These are phyloP conservation scores for Malassezia restricta DNA, from an alignment of 1,284 basidiomycete species.

Conservation along the genomic window DNA sequence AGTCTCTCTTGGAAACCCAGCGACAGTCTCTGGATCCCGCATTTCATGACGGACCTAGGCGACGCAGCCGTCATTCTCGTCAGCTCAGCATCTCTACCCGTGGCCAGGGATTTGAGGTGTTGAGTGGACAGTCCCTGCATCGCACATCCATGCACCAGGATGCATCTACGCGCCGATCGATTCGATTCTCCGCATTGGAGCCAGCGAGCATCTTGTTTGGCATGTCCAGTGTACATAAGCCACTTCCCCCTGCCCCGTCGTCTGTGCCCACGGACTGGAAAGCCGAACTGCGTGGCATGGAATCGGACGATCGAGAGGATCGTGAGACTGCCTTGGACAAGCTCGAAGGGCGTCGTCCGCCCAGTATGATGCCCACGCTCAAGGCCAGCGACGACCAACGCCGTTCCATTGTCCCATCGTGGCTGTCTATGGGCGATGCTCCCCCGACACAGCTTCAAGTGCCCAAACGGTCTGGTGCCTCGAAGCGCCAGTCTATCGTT, in stretches of 20 bases:
- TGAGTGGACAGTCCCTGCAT: conserved; percentile 7
- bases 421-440: background rate
- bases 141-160: background rate
- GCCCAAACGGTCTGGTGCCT: background rate
- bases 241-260: conserved; percentile 2
- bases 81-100: conserved; percentile 12
- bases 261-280: background rate
- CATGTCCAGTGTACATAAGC: background rate
- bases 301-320: conserved; percentile 3
- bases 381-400: background rate
- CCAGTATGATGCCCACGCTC: background rate
- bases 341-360: conserved; percentile 10
- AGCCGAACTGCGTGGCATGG: background rate
- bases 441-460: background rate
- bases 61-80: conserved; percentile 10
- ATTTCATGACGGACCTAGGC: background rate
- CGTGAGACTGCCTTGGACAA: conserved; percentile 10
- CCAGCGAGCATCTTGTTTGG: conserved; percentile 13
- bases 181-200: conserved; percentile 14
- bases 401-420: conserved; percentile 2
- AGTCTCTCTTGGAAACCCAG: background rate
- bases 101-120: conserved; percentile 9
- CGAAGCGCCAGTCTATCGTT: background rate
- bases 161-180: background rate
- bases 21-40: background rate